These are phyloP conservation scores for Gentiana dahurica DNA, from an alignment of 257 asterid species.

Conservation along the genomic window DNA sequence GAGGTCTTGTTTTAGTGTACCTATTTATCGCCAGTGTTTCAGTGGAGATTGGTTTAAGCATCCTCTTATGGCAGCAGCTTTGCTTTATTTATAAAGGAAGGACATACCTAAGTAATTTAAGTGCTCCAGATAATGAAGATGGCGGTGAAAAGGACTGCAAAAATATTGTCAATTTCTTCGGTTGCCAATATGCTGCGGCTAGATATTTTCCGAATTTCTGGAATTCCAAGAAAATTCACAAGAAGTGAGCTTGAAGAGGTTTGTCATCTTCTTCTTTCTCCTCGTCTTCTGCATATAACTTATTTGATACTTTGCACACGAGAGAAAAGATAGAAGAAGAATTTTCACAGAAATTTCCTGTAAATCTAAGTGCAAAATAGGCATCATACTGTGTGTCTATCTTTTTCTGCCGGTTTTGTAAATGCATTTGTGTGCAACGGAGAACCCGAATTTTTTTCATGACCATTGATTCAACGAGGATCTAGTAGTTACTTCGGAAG, in stretches of 20 bases:
- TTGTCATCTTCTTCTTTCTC: conserved; percentile 4
- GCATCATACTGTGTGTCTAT: too few relatives aligned
- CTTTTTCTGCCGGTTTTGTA: too few relatives aligned
- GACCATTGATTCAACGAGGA: too few relatives aligned
- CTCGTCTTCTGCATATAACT: too few relatives aligned
- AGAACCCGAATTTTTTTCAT: too few relatives aligned
- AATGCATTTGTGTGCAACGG: too few relatives aligned
- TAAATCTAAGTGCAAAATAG: too few relatives aligned
- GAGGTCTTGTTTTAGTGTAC: conserved; percentile 73
- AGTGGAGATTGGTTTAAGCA: conserved; percentile 59
- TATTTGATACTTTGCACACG: too few relatives aligned
- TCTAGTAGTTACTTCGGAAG: too few relatives aligned
- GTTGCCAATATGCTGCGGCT: conserved; percentile 35
- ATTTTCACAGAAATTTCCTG: too few relatives aligned
- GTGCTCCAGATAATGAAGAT: conserved; percentile 38
- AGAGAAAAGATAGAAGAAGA: too few relatives aligned
- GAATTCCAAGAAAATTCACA: conserved; percentile 63
- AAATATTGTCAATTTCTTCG: conserved; percentile 59
- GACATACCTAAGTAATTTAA: conserved; percentile 69
- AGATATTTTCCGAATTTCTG: conserved; percentile 53
- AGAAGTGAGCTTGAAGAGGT: conserved; percentile 41
- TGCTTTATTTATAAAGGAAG: conserved; percentile 71
- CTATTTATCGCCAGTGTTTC: conserved; percentile 66
- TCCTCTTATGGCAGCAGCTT: conserved; percentile 90
- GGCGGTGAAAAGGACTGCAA: conserved; percentile 47